Conservation (phyloP, 345 rosid species). For the Raphanus sativus region DNA sequence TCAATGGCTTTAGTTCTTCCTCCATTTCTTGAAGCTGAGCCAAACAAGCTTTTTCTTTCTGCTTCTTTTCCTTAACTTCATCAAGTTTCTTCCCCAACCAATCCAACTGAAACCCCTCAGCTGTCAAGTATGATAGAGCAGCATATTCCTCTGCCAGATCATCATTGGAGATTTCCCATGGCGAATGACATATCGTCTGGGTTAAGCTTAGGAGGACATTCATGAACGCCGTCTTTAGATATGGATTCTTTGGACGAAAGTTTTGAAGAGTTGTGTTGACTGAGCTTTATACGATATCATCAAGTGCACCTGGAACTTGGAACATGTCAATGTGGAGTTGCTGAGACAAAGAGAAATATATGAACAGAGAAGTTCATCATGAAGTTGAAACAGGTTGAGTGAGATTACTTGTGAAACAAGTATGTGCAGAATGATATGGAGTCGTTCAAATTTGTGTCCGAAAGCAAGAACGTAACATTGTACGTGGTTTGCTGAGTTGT, state of each 20-base stretch:
- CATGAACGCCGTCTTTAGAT: background rate
- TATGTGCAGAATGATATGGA: no score
- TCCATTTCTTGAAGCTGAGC: background rate
- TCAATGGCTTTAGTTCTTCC: background rate
- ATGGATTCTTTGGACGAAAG: background rate
- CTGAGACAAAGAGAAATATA: background rate
- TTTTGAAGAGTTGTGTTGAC: background rate
- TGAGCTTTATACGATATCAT: background rate
- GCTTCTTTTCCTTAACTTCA: background rate
- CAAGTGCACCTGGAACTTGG: background rate
- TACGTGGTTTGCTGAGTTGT: background rate
- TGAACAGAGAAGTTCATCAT: background rate
- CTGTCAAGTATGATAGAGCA: background rate
- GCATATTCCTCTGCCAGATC: background rate
- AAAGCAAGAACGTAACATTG: background rate
- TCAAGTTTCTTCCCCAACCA: constrained; percentile 23
- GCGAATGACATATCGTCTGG: background rate
- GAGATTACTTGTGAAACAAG: no score
- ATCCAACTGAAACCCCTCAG: constrained; percentile 16
- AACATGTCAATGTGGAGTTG: background rate
- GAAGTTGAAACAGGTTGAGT: no score
- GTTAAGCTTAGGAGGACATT: background rate
- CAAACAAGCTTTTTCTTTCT: background rate
- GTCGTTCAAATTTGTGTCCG: background rate
- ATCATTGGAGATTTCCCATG: background rate